These are phyloP conservation scores for Azolla pinnata DNA, from an alignment of 75 land plant species.

Conservation along the genomic window DNA sequence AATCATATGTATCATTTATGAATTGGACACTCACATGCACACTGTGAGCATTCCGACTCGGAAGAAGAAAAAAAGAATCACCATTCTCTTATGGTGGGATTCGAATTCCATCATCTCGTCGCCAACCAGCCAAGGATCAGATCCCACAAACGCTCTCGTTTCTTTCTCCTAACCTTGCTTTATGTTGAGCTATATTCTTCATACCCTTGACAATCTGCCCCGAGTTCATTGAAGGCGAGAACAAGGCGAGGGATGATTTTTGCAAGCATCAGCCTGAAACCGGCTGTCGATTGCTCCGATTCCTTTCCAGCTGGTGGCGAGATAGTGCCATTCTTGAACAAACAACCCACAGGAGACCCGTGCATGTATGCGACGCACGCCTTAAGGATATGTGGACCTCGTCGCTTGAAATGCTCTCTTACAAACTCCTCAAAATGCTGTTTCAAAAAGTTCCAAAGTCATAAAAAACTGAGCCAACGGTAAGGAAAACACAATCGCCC, in stretches of 20 bases:
- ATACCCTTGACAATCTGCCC: constrained; percentile 46
- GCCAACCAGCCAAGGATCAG: no score
- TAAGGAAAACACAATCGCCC: no score
- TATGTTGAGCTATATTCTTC: no score
- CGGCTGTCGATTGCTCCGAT: constrained; percentile 52
- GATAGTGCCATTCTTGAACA: constrained; percentile 31
- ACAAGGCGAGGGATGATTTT: constrained; percentile 63
- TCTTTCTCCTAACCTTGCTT: no score
- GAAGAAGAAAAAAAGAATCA: no score
- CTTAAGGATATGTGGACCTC: constrained; percentile 53
- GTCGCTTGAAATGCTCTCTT: constrained; percentile 52
- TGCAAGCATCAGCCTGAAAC: constrained; percentile 74
- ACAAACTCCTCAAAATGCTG: constrained; percentile 87
- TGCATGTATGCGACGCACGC: constrained; percentile 74
- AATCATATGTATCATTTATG: no score
- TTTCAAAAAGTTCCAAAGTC: no score
- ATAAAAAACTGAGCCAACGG: constrained; percentile 11
- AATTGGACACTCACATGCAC: no score
- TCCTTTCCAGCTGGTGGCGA: constrained; percentile 12
- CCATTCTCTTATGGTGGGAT: no score
- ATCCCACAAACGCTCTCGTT: no score
- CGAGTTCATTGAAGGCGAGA: constrained; percentile 47
- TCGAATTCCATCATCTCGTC: no score
- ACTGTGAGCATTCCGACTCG: no score
- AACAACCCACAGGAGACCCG: constrained; percentile 61